These are phyloP conservation scores for Sporothrix schenckii DNA, from an alignment of 2,329 filamentous ascomycete species.

Conservation along the genomic window DNA sequence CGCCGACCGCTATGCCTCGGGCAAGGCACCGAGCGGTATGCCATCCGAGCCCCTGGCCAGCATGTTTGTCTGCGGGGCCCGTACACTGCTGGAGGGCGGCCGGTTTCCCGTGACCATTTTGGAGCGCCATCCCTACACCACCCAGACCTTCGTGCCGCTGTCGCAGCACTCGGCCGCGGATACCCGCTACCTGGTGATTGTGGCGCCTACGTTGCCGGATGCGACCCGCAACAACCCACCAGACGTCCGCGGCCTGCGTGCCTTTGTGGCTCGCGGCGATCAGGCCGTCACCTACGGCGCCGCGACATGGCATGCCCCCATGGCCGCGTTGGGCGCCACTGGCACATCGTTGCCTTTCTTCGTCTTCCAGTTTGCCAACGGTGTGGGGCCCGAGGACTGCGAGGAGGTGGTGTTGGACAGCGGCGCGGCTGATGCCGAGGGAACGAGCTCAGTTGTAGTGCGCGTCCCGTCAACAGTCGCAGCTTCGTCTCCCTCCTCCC, in stretches of 20 bases:
- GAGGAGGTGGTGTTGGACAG: slow-evolving; percentile 67
- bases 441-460: slow-evolving; percentile 27
- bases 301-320: slow-evolving; percentile 94
- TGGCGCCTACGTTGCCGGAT: slow-evolving; percentile 70
- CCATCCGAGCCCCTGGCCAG: slow-evolving; percentile 70
- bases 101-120: slow-evolving; percentile 72
- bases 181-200: slow-evolving; percentile 75
- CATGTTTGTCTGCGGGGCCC: slow-evolving; percentile 83
- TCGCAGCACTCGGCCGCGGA: slow-evolving; percentile 48
- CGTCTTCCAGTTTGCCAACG: slow-evolving; percentile 87
- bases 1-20: slow-evolving; percentile 67
- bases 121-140: slow-evolving; percentile 91
- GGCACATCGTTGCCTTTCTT: slow-evolving; percentile 75
- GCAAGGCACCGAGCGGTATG: slow-evolving; percentile 57
- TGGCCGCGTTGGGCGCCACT: slow-evolving; percentile 75
- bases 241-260: slow-evolving; percentile 69
- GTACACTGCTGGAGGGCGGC: slow-evolving; percentile 44
- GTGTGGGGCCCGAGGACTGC: slow-evolving; percentile 80
- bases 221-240: slow-evolving; percentile 58
- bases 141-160: slow-evolving; percentile 88
- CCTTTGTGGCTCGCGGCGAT: slow-evolving; percentile 74
- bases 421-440: slow-evolving; percentile 13
- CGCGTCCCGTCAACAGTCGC: slow-evolving; percentile 20
- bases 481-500: neutral
- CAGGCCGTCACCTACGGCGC: slow-evolving; percentile 91